These are phyloP conservation scores for Thymus quinquecostatus DNA, from an alignment of 257 asterid genomes.

Conservation along the genomic window DNA sequence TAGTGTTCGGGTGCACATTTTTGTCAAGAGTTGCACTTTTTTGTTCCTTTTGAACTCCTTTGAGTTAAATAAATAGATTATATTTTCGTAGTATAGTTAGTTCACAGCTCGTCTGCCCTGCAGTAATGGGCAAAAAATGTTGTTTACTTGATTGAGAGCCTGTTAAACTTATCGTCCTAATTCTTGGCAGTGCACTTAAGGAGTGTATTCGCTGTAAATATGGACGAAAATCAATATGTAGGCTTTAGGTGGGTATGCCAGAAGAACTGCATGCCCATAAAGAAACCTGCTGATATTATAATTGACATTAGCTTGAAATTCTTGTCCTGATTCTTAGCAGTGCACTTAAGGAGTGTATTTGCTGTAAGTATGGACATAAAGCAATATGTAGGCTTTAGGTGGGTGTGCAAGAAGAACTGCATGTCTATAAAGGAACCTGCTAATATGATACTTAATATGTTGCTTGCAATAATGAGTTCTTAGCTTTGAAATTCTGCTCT, in stretches of 20 bases:
- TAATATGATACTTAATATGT: slow-evolving; percentile 34
- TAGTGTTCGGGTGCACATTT: neutral
- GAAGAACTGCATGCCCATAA: slow-evolving; percentile 58
- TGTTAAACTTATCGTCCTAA: slow-evolving; percentile 23
- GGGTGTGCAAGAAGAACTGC: slow-evolving; percentile 53
- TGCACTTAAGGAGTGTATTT: slow-evolving; percentile 62
- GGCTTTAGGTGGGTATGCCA: slow-evolving; percentile 74
- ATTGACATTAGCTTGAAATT: slow-evolving; percentile 6
- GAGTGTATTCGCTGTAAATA: slow-evolving; percentile 76
- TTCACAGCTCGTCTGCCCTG: neutral
- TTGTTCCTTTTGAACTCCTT: neutral
- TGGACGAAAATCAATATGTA: slow-evolving; percentile 59
- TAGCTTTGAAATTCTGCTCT: slow-evolving; percentile 3
- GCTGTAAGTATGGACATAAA: slow-evolving; percentile 80
- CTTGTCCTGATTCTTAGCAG: slow-evolving; percentile 64
- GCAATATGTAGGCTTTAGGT: slow-evolving; percentile 57
- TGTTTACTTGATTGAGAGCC: slow-evolving; percentile 10
- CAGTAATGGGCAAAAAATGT: neutral
- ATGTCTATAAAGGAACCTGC: slow-evolving; percentile 67
- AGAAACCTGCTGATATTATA: slow-evolving; percentile 53
- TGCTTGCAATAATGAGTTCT: neutral
- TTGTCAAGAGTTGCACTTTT: neutral
- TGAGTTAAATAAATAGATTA: neutral
- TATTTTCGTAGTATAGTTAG: neutral
- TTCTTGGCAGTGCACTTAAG: slow-evolving; percentile 84